These are phyloP conservation scores for Globisporangium megalacanthum DNA, from an alignment of 352 stramenopile genomes.

Conservation along the genomic window DNA sequence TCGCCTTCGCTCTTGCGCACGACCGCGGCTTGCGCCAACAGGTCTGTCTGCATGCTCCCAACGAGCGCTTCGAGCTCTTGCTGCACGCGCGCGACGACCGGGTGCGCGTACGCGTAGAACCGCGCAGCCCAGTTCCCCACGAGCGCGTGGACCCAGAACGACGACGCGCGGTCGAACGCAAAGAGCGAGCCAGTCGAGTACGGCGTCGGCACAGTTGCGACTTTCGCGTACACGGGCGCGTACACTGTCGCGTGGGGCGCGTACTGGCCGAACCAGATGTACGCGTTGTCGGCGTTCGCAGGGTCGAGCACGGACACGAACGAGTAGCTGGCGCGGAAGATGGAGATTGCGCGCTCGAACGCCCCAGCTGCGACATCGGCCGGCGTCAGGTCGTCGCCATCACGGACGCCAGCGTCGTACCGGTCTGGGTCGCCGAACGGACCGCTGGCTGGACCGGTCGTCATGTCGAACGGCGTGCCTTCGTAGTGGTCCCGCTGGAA, in stretches of 20 bases:
- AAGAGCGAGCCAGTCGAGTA: constrained; percentile 59
- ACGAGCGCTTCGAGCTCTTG: constrained; percentile 48
- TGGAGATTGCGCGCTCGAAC: constrained; percentile 91
- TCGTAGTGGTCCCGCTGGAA: constrained; percentile 93
- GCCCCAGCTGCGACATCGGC: constrained; percentile 50
- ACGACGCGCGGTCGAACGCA: constrained; percentile 49
- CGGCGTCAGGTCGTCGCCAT: constrained; percentile 36
- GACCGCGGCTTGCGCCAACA: constrained; percentile 30
- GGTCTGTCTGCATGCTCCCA: constrained; percentile 24
- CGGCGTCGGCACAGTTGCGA: constrained; percentile 37
- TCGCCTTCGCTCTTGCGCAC: constrained; percentile 37
- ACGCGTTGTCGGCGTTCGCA: constrained; percentile 49
- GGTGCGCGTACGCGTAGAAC: constrained; percentile 68
- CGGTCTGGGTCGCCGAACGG: constrained; percentile 90
- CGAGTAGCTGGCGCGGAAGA: constrained; percentile 91
- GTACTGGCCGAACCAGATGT: constrained; percentile 89
- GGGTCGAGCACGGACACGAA: constrained; percentile 71
- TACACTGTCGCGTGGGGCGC: constrained; percentile 85
- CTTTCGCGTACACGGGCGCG: constrained; percentile 83
- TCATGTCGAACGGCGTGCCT: constrained; percentile 90
- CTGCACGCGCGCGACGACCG: constrained; percentile 54
- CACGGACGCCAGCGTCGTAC: constrained; percentile 47
- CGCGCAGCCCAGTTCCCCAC: constrained; percentile 81
- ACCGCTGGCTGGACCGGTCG: constrained; percentile 59
- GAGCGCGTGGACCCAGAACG: constrained; percentile 77